Conservation (phyloP, 2,329 filamentous ascomycete genomes). For the Apiospora marii region DNA sequence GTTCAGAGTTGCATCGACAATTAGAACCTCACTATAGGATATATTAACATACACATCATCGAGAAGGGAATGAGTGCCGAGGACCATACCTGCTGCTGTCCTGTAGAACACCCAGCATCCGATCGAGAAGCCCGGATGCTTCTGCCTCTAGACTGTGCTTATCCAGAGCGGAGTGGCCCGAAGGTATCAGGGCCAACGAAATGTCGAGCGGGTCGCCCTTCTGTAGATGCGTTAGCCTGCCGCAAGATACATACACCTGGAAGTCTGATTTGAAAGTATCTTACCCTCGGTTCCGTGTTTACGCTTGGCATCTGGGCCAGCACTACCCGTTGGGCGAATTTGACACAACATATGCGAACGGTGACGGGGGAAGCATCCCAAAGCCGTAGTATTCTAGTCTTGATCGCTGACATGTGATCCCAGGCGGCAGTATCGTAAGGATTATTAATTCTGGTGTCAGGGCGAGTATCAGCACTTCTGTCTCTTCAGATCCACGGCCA, state of each 20-base stretch:
- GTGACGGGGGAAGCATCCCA: conserved; percentile 84
- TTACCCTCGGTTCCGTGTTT: conserved; percentile 82
- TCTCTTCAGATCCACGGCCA: neutral
- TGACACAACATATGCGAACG: conserved; percentile 92
- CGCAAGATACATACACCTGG: neutral
- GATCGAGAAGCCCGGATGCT: conserved; percentile 87
- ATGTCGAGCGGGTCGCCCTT: conserved; percentile 70
- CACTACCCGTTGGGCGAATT: conserved; percentile 94
- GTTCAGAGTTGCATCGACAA: conserved; percentile 92
- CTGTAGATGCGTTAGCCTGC: conserved; percentile 38
- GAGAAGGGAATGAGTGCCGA: conserved; percentile 23
- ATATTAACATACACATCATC: neutral
- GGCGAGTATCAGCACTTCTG: conserved; percentile 4
- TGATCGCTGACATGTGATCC: conserved; percentile 89
- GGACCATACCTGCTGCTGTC: conserved; percentile 78
- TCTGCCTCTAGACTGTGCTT: conserved; percentile 88
- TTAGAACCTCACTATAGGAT: conserved; percentile 75
- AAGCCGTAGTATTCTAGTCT: conserved; percentile 84
- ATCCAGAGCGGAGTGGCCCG: conserved; percentile 82
- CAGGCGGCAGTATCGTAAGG: conserved; percentile 82
- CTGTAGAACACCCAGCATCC: conserved; percentile 84
- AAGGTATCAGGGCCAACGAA: conserved; percentile 84
- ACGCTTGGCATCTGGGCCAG: conserved; percentile 88
- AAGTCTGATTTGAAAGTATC: conserved; percentile 41
- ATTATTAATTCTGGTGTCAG: conserved; percentile 76